Conservation (phyloP, 2,329 filamentous ascomycete genomes). For the Zasmidium angulare region DNA sequence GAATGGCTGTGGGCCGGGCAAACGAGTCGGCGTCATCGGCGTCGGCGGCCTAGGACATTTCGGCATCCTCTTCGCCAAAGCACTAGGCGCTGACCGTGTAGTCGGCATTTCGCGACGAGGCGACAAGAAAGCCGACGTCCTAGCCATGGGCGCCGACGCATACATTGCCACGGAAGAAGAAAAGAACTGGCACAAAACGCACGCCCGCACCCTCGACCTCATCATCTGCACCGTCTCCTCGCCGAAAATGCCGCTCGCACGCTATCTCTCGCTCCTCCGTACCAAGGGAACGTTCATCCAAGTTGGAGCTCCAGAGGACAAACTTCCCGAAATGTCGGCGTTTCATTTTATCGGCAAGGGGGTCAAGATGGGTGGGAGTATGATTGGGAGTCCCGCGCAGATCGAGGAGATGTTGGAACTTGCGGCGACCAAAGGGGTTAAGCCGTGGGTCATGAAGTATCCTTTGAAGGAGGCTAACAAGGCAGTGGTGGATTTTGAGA, state of each 20-base stretch:
- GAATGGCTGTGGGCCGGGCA: conserved; percentile 68
- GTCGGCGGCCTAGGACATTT: conserved; percentile 70
- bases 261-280: conserved; percentile 62
- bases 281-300: conserved; percentile 63
- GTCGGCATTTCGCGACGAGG: conserved; percentile 63
- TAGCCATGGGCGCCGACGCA: conserved; percentile 60
- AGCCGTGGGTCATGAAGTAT: conserved; percentile 62
- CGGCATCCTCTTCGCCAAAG: conserved; percentile 68
- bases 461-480: conserved; percentile 60
- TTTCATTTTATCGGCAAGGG: conserved; percentile 61
- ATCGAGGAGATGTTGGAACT: conserved; percentile 63
- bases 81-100: conserved; percentile 66
- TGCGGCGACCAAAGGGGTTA: conserved; percentile 58
- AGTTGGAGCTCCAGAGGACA: conserved; percentile 59
- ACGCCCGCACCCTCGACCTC: conserved; percentile 55
- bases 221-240: conserved; percentile 60
- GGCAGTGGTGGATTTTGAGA: conserved; percentile 57
- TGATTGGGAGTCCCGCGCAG: conserved; percentile 56
- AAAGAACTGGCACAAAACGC: conserved; percentile 59
- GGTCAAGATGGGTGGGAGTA: conserved; percentile 44
- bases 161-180: conserved; percentile 61
- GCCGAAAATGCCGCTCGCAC: conserved; percentile 61
- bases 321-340: conserved; percentile 54
- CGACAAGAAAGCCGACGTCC: conserved; percentile 59
- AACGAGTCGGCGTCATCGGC: conserved; percentile 69